Evolutionary conservation across 768 basidiomycete species (phyloP).

Genomic region (Kwoniella europaea): DNA sequence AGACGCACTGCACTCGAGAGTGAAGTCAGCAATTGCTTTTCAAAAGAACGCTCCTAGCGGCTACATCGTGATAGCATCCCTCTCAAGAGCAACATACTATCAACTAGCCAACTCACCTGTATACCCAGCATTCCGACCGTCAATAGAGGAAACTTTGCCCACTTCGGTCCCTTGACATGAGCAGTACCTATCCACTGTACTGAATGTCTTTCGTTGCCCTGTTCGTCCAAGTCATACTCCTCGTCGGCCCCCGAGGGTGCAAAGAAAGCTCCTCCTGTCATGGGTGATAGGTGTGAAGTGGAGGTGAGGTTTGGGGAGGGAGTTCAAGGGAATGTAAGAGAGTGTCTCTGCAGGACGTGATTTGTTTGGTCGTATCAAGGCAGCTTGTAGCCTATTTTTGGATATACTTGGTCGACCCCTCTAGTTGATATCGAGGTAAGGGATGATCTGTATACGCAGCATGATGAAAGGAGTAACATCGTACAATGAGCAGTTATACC

Average conservation of each 20-base stretch:
- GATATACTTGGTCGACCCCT: no score
- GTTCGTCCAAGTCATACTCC: constrained; percentile 79
- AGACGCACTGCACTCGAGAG: constrained; percentile 62
- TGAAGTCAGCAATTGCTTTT: not conserved
- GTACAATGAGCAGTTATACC: no score
- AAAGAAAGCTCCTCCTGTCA: constrained; percentile 51
- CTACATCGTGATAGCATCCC: no score
- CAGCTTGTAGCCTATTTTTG: no score
- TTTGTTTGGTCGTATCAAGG: no score
- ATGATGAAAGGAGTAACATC: constrained; percentile 19
- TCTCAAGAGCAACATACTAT: no score
- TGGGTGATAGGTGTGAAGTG: constrained; percentile 9
- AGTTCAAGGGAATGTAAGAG: no score
- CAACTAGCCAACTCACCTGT: constrained; percentile 63
- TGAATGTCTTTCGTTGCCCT: constrained; percentile 57
- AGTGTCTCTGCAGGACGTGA: no score
- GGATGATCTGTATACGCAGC: not conserved
- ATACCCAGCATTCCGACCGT: constrained; percentile 82
- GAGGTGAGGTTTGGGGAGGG: not conserved
- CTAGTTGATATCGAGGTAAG: no score
- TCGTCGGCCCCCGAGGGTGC: constrained; percentile 57
- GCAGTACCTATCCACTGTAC: constrained; percentile 58
- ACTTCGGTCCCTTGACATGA: constrained; percentile 55
- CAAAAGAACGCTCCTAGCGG: no score
- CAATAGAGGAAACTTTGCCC: constrained; percentile 60